Evolutionary conservation across 441 rosid genomes (phyloP).

Genomic region (Adansonia rubrostipa): DNA sequence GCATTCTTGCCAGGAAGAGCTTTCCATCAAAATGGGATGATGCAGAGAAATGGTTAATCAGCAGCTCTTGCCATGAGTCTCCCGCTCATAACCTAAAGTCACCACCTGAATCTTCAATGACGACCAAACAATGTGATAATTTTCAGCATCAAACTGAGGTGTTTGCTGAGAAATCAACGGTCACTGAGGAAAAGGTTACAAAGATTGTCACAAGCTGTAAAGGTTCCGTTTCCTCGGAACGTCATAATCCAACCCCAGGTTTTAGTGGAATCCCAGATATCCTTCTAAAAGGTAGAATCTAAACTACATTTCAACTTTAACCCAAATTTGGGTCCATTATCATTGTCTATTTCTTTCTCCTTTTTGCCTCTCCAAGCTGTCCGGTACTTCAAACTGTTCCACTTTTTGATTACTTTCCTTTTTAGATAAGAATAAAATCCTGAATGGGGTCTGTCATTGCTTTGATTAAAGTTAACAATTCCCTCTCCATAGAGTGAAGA

Average conservation of each 20-base stretch:
- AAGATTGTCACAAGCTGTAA: conserved; percentile 41
- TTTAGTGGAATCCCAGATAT: conserved; percentile 55
- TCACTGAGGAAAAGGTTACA: conserved; percentile 53
- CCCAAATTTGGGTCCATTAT: conserved; percentile 20
- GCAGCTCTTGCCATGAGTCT: conserved; percentile 60
- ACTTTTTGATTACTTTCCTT: conserved; percentile 19
- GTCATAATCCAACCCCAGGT: conserved; percentile 37
- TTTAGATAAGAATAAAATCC: not conserved
- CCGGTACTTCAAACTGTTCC: conserved; percentile 29
- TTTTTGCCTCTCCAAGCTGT: conserved; percentile 30
- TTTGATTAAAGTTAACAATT: conserved; percentile 1
- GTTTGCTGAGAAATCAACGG: conserved; percentile 69
- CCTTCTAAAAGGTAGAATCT: conserved; percentile 63
- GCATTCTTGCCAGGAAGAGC: conserved; percentile 54
- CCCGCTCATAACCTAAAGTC: conserved; percentile 63
- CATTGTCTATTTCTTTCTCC: conserved; percentile 17
- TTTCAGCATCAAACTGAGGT: conserved; percentile 55
- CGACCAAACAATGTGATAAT: conserved; percentile 45
- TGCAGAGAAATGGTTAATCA: conserved; percentile 85
- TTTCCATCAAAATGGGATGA: conserved; percentile 95
- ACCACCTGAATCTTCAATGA: conserved; percentile 39
- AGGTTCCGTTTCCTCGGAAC: conserved; percentile 34
- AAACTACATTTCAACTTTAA: conserved; percentile 22
- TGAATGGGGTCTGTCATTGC: conserved; percentile 16
- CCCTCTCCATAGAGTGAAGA: not conserved